Evolutionary conservation across 2,329 filamentous ascomycete species (phyloP).

Genomic region (Ophiostoma fasciatum): DNA sequence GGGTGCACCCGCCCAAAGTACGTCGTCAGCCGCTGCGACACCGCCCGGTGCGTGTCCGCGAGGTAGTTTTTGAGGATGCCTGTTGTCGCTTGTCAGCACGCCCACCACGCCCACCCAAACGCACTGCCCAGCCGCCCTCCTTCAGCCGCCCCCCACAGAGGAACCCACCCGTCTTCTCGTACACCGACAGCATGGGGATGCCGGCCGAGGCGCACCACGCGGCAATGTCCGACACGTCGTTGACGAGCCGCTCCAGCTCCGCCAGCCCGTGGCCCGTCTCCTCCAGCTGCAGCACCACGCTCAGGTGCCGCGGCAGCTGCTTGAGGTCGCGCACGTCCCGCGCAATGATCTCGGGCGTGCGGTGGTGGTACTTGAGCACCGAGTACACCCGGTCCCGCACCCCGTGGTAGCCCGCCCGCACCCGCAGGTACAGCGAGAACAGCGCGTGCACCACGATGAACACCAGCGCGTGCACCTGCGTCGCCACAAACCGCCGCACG

Average conservation of each 20-base stretch:
- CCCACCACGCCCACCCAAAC: too few species aligned
- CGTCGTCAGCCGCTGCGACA: conserved; percentile 63
- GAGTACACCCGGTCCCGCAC: conserved; percentile 65
- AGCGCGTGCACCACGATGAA: conserved; percentile 61
- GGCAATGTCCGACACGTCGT: conserved; percentile 80
- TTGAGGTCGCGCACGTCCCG: conserved; percentile 65
- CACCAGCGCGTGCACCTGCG: conserved; percentile 49
- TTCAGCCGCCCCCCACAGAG: too few species aligned
- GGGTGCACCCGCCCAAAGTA: conserved; percentile 76
- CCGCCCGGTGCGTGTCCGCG: conserved; percentile 65
- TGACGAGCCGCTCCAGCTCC: conserved; percentile 69
- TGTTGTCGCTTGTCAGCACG: too few species aligned
- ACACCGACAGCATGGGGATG: conserved; percentile 76
- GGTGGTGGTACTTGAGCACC: conserved; percentile 87
- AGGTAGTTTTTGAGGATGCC: conserved; percentile 83
- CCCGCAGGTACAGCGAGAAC: conserved; percentile 77
- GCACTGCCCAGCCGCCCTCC: too few species aligned
- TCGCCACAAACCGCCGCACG: conserved; percentile 44
- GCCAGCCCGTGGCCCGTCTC: conserved; percentile 53
- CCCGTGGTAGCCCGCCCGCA: conserved; percentile 65
- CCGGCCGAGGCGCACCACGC: conserved; percentile 88
- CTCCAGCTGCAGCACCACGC: conserved; percentile 66
- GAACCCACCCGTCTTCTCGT: conserved; percentile 70
- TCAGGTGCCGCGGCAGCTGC: conserved; percentile 71
- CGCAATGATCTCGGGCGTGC: conserved; percentile 81